Percentiles rank a stretch among this genome's conserved stretches.
phyloP scores from a whole-genome alignment of 2,329 filamentous ascomycete species.

The Fusarium buxicola region DNA sequence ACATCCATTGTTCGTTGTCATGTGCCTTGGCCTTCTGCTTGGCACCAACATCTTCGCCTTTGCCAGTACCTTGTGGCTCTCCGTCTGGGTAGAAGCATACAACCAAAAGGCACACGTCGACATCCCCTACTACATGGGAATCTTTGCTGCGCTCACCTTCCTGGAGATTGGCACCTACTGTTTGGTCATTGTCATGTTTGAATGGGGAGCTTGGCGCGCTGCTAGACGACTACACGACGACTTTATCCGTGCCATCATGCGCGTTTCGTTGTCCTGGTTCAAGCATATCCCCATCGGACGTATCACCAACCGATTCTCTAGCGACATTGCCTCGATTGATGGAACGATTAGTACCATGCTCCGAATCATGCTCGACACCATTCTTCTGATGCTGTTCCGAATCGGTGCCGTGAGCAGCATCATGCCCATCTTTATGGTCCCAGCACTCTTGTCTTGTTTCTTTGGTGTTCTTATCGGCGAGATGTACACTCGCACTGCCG shows the following conservation, averaged over 20 bases:
- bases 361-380: constrained; percentile 55
- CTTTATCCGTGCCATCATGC: constrained; percentile 64
- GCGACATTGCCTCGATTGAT: constrained; percentile 68
- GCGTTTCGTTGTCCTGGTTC: constrained; percentile 68
- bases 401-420: constrained; percentile 62
- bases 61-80: constrained; percentile 61
- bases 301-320: constrained; percentile 66
- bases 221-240: constrained; percentile 64
- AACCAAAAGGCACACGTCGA: constrained; percentile 56
- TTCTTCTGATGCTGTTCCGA: constrained; percentile 58
- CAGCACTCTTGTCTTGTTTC: constrained; percentile 58
- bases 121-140: constrained; percentile 63
- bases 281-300: constrained; percentile 65
- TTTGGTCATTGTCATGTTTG: constrained; percentile 59
- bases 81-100: constrained; percentile 66
- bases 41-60: constrained; percentile 57
- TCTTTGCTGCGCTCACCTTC: constrained; percentile 62
- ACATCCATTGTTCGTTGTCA: constrained; percentile 55
- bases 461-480: constrained; percentile 61
- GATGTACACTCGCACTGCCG: constrained; percentile 62
- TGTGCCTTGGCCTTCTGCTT: constrained; percentile 55
- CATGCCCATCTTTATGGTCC: constrained; percentile 63
- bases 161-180: constrained; percentile 57
- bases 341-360: constrained; percentile 59
- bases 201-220: constrained; percentile 68